These are phyloP conservation scores for Ceratobasidium sp. DNA, from an alignment of 1,284 basidiomycete genomes.

Conservation along the genomic window DNA sequence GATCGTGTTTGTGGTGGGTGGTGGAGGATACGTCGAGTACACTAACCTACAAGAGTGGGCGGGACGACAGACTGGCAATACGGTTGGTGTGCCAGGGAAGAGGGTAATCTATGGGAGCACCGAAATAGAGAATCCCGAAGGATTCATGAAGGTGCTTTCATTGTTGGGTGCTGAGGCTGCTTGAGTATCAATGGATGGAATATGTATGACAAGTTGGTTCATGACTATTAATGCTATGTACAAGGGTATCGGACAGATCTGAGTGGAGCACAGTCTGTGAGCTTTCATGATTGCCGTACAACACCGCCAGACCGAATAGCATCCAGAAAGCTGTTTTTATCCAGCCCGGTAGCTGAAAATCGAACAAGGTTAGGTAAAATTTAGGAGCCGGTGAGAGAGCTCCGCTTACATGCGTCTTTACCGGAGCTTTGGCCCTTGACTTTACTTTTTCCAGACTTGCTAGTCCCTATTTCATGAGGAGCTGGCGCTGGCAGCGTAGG, in stretches of 20 bases:
- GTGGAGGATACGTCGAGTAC: constrained; percentile 97
- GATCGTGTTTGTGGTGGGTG: constrained; percentile 95
- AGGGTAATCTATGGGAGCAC: constrained; percentile 94
- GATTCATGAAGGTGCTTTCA: constrained; percentile 77
- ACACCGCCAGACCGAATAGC: constrained; percentile 78
- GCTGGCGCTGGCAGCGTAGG: constrained; percentile 70
- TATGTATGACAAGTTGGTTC: neutral
- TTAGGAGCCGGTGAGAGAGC: constrained; percentile 42
- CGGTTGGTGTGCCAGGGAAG: constrained; percentile 62
- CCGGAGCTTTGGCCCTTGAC: constrained; percentile 57
- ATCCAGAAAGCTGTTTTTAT: constrained; percentile 75
- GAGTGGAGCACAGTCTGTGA: neutral
- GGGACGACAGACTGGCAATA: constrained; percentile 38
- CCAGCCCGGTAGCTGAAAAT: constrained; percentile 50
- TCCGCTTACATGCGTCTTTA: constrained; percentile 52
- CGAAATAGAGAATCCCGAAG: constrained; percentile 89
- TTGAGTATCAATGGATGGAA: no score
- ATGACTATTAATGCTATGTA: neutral
- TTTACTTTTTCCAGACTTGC: constrained; percentile 57
- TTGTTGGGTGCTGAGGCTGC: constrained; percentile 55
- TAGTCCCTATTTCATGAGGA: constrained; percentile 55
- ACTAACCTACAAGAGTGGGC: constrained; percentile 96
- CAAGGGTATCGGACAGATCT: neutral
- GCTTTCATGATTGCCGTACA: constrained; percentile 58
- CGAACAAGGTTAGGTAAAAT: constrained; percentile 27